Evolutionary conservation across 306 rosid genomes (phyloP).

Genomic region (Albizia julibrissin): DNA sequence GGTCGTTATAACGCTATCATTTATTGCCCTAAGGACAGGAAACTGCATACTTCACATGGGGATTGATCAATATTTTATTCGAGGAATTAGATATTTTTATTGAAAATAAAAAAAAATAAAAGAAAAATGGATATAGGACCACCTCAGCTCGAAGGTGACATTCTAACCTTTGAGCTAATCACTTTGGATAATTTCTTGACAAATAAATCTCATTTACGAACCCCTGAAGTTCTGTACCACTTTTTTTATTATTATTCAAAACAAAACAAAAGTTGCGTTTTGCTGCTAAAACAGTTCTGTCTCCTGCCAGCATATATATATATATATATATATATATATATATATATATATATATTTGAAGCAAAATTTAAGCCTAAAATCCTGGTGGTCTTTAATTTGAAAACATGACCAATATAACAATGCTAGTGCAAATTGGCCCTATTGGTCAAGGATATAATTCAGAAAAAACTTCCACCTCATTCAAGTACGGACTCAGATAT

Average conservation of each 20-base stretch:
- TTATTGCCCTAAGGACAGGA: conserved; percentile 18
- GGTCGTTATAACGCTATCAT: conserved; percentile 10
- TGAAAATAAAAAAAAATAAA: background rate
- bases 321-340: no score
- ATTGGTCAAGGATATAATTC: background rate
- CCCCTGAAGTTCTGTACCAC: background rate
- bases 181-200: conserved; percentile 11
- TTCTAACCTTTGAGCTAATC: conserved; percentile 27
- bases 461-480: background rate
- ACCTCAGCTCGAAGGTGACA: conserved; percentile 29
- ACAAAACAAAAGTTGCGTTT: background rate
- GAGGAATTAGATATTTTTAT: background rate
- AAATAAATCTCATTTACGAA: background rate
- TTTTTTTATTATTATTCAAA: background rate
- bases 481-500: background rate
- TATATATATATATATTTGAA: background rate
- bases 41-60: conserved; percentile 13
- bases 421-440: background rate
- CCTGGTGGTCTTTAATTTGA: background rate
- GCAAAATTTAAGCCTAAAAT: conserved; percentile 8
- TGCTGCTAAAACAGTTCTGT: conserved; percentile 15
- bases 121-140: background rate
- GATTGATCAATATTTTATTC: conserved; percentile 7
- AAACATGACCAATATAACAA: background rate
- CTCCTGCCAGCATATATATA: background rate